Conservation (phyloP, 306 rosid genomes). For the Trifolium fragiferum region DNA sequence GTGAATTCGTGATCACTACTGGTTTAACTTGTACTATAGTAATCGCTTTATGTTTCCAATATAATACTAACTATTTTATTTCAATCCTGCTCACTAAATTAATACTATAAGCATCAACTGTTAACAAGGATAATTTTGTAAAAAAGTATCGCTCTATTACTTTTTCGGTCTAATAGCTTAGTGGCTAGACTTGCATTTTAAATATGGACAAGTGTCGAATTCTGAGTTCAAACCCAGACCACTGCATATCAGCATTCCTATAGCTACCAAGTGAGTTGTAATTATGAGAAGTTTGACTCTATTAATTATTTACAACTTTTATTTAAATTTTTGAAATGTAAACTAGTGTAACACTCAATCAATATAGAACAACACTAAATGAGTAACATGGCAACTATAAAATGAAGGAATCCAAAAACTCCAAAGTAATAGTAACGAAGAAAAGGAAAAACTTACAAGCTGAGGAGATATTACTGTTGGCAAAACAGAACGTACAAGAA, state of each 20-base stretch:
- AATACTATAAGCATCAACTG: not conserved
- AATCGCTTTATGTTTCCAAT: not conserved
- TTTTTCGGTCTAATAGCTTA: no score
- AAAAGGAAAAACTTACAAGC: slow-evolving; percentile 55
- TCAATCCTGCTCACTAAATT: not conserved
- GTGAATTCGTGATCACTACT: slow-evolving; percentile 11
- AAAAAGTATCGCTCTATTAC: no score
- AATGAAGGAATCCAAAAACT: no score
- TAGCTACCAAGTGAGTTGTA: no score
- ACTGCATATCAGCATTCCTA: no score
- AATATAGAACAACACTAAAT: not conserved
- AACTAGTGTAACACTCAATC: not conserved
- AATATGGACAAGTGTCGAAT: no score
- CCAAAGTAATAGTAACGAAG: not conserved
- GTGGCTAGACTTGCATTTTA: no score
- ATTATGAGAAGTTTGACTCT: not conserved
- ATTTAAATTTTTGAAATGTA: not conserved
- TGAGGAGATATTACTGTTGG: slow-evolving; percentile 64
- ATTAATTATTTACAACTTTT: not conserved
- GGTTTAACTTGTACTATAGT: not conserved
- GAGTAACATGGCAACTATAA: no score
- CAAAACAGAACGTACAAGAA: slow-evolving; percentile 67
- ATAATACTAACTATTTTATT: no score
- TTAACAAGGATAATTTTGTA: no score
- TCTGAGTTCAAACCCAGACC: no score